phyloP scores from a whole-genome alignment of 2,329 filamentous ascomycete genomes.

The Penicillium palitans region DNA sequence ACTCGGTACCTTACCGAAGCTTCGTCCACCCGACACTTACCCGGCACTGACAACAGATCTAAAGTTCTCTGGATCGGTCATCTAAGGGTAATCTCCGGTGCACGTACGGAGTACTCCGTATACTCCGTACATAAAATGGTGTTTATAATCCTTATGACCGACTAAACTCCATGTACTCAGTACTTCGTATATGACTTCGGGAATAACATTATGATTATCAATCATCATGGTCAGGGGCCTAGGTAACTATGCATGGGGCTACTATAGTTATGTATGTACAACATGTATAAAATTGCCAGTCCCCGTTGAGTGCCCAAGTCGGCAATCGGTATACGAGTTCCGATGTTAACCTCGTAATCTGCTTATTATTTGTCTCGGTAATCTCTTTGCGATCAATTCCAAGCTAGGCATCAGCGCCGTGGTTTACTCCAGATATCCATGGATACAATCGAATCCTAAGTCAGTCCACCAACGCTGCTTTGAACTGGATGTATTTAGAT shows the following conservation, averaged over 20 bases:
- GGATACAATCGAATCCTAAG: background rate
- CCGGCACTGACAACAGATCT: background rate
- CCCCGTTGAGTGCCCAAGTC: background rate
- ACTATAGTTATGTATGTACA: no score
- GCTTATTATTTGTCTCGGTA: background rate
- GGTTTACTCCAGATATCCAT: background rate
- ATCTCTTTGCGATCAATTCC: background rate
- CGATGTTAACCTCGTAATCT: background rate
- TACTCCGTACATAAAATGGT: background rate
- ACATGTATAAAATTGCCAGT: background rate
- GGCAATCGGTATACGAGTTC: background rate
- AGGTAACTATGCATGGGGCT: background rate
- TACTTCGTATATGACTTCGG: background rate
- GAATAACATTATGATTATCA: background rate
- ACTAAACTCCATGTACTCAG: background rate
- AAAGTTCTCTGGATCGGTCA: background rate
- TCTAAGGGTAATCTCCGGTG: background rate
- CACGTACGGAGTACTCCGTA: no score
- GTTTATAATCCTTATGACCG: background rate
- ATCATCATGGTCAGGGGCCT: background rate
- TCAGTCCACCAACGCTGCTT: background rate
- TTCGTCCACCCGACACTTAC: background rate
- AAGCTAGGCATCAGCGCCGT: background rate
- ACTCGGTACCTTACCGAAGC: slow-evolving; percentile 4
- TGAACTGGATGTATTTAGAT: background rate